A percentile compares a stretch with the other conserved stretches of the same genome.
Evolutionary conservation across 176 grass and related monocot species (phyloP).

Genomic region (Aegilops bicornis): DNA sequence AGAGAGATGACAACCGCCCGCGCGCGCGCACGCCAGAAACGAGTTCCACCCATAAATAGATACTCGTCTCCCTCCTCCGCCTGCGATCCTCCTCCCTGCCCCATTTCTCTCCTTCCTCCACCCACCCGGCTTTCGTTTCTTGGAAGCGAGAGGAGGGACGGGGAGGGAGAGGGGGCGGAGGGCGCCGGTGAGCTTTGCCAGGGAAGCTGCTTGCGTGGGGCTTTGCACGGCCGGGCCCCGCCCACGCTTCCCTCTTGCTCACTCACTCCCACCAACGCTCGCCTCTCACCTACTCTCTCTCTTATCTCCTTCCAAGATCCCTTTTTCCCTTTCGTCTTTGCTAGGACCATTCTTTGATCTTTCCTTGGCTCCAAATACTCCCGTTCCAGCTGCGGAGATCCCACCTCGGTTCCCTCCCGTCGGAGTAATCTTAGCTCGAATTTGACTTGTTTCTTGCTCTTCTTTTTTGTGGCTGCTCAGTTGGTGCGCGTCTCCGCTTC

Average conservation of each 20-base stretch:
- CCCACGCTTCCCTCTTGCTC: slow-evolving; percentile 31
- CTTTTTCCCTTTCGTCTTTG: background rate
- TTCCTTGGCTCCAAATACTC: slow-evolving; percentile 28
- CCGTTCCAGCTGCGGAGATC: slow-evolving; percentile 36
- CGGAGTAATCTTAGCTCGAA: background rate
- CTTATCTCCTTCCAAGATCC: slow-evolving; percentile 62
- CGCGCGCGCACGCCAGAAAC: background rate
- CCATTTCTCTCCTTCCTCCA: slow-evolving; percentile 31
- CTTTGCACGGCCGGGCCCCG: slow-evolving; percentile 5
- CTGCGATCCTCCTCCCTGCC: slow-evolving; percentile 4
- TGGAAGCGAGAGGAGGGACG: slow-evolving; percentile 44
- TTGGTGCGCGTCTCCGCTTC: background rate
- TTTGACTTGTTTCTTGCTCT: background rate
- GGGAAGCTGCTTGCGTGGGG: slow-evolving; percentile 47
- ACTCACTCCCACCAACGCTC: slow-evolving; percentile 34
- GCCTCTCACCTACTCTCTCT: slow-evolving; percentile 53
- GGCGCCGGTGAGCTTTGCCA: slow-evolving; percentile 29
- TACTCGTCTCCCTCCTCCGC: slow-evolving; percentile 5
- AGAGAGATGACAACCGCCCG: background rate
- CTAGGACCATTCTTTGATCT: slow-evolving; percentile 58
- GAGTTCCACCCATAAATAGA: slow-evolving; percentile 44
- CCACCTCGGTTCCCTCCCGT: background rate
- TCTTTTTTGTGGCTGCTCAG: background rate
- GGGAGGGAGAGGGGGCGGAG: slow-evolving; percentile 30
- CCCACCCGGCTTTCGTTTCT: slow-evolving; percentile 24